Conservation (phyloP, 768 basidiomycete genomes). For the Hericium alpestre region DNA sequence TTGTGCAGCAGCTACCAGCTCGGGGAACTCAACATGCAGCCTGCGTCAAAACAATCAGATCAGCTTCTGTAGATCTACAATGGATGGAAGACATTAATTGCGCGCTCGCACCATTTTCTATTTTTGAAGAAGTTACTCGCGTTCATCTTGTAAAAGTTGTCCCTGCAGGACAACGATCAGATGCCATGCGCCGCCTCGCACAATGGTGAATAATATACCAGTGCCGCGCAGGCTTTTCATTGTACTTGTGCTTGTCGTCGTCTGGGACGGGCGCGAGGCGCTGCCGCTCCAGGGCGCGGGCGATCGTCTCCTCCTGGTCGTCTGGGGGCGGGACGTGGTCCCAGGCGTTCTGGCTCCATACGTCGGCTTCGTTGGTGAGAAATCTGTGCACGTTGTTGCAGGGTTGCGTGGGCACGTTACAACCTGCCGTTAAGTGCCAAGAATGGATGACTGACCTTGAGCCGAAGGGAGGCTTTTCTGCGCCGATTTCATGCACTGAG, state of each 20-base stretch:
- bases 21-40: constrained; percentile 92
- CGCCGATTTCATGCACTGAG: constrained; percentile 52
- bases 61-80: no score
- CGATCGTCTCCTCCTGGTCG: constrained; percentile 69
- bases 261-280: constrained; percentile 60
- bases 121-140: constrained; percentile 87
- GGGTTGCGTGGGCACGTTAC: not conserved
- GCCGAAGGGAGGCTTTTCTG: constrained; percentile 57
- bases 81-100: not conserved
- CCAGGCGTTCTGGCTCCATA: constrained; percentile 87
- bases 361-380: constrained; percentile 56
- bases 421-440: no score
- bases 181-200: not conserved
- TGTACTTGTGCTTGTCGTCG: constrained; percentile 60
- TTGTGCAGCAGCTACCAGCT: constrained; percentile 61
- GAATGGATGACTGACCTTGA: constrained; percentile 37
- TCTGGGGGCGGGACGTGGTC: constrained; percentile 79
- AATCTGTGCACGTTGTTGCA: constrained; percentile 33
- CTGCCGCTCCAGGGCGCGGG: constrained; percentile 61
- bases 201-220: constrained; percentile 36
- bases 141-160: constrained; percentile 86
- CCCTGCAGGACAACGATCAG: constrained; percentile 40
- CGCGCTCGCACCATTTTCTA: constrained; percentile 61
- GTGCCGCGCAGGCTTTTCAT: constrained; percentile 60
- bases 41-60: constrained; percentile 23